Conservation (phyloP, 768 basidiomycete species). For the Lentinula aciculospora region DNA sequence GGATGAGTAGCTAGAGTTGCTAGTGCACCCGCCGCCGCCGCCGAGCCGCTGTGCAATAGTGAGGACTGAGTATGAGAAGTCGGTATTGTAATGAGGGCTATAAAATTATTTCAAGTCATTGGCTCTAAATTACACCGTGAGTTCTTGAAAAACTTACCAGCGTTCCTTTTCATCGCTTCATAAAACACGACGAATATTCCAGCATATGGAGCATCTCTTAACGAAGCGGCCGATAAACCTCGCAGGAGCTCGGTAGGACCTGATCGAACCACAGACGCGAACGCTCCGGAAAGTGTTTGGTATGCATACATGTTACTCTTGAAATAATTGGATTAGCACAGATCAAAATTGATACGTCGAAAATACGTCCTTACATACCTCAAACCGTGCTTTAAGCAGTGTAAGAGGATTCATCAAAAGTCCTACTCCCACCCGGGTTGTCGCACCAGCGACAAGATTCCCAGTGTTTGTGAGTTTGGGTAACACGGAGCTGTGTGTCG, state of each 20-base stretch:
- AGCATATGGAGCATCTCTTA: slow-evolving; percentile 94
- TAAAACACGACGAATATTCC: slow-evolving; percentile 87
- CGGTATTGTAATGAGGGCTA: slow-evolving; percentile 37
- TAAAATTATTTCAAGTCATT: slow-evolving; percentile 6
- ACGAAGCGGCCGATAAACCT: slow-evolving; percentile 80
- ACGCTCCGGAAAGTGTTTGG: slow-evolving; percentile 50
- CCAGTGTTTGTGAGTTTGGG: slow-evolving; percentile 71
- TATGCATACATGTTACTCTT: slow-evolving; percentile 81
- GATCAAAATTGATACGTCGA: neutral
- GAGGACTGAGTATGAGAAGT: slow-evolving; percentile 41
- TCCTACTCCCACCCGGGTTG: slow-evolving; percentile 75
- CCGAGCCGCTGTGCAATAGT: slow-evolving; percentile 57
- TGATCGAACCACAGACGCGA: slow-evolving; percentile 54
- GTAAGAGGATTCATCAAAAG: slow-evolving; percentile 87
- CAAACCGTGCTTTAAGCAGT: slow-evolving; percentile 87
- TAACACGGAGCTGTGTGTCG: slow-evolving; percentile 42
- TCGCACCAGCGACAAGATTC: slow-evolving; percentile 83
- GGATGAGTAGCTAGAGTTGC: slow-evolving; percentile 87
- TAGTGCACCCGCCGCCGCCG: slow-evolving; percentile 75
- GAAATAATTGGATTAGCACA: neutral
- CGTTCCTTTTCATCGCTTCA: slow-evolving; percentile 76
- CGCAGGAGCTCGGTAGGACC: slow-evolving; percentile 81
- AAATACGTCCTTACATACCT: slow-evolving; percentile 41
- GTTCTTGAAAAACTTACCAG: slow-evolving; percentile 49
- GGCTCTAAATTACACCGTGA: slow-evolving; percentile 4